Evolutionary conservation across 106 monocot genomes (phyloP), one percentile per base, ranked within the genome.

Genomic region (Platanthera zijinensis): DNA sequence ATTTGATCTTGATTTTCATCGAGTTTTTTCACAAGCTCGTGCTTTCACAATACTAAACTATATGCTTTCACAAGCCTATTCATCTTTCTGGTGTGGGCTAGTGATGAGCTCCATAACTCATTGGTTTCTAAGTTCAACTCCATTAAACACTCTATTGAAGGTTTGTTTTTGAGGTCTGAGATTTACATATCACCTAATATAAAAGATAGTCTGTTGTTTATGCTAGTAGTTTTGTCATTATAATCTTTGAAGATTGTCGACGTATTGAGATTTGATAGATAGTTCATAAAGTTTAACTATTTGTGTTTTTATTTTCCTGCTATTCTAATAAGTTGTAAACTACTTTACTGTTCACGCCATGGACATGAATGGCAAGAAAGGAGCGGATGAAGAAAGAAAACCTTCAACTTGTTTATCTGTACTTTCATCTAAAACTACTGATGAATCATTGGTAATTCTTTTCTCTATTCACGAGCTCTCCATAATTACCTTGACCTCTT

Each of bases 41-140:
- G n/a, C n/a, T n/a, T n/a, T n/a, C n/a, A n/a, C n/a, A n/a, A n/a
- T n/a, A n/a, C n/a, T n/a, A n/a, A n/a, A n/a, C n/a, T 83, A 3
- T 78, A 74, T n/a, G 12, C 75, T n/a, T 32, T 79, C 69, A 76
- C 78, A 71, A 71, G 79, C 62, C 18, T 83, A 15, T 79, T 76
- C 15, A 22, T 83, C 32, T 74, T 51, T 46, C 83, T 79, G 2
- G 48, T 72, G 0, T 83, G 83, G 83, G 70, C 75, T 62, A 75
- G 83, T 7, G 79, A 83, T 62, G 79, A 83, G 62, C 79, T 83
- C 18, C 83, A 79, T 71, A 72, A 22, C 50, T 83, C 83, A 2
- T 10, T 79, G 39, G 75, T 57, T 3, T 59, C 69, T 32, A 75
- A 83, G 74, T 83, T 79, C 72, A 51, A 71, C 49, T 48, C 50